Conservation (phyloP, 306 rosid species). For the Cajanus cajan region DNA sequence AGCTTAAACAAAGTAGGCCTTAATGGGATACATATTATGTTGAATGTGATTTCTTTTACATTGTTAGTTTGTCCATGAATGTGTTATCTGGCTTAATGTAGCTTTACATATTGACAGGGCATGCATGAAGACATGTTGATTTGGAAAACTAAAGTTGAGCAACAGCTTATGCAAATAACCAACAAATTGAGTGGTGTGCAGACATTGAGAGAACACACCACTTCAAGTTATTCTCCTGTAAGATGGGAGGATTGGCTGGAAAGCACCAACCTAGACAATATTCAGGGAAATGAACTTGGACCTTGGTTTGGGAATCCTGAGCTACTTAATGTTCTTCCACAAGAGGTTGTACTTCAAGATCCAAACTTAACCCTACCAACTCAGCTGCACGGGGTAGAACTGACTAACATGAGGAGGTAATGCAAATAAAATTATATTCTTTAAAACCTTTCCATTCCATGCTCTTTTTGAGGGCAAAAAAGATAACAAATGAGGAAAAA, state of each 20-base stretch:
- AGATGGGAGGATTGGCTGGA: conserved; percentile 70
- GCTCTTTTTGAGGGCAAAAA: neutral
- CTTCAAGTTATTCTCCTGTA: conserved; percentile 39
- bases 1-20: neutral
- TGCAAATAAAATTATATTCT: neutral
- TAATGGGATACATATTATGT: neutral
- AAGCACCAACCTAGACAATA: conserved; percentile 43
- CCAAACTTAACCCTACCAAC: conserved; percentile 31
- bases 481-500: neutral
- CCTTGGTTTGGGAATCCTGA: conserved; percentile 53
- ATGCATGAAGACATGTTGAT: conserved; percentile 47
- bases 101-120: conserved; percentile 42
- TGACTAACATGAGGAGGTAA: conserved; percentile 45
- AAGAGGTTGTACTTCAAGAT: conserved; percentile 35
- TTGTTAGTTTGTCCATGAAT: neutral
- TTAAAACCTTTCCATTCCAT: neutral
- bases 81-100: neutral
- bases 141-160: conserved; percentile 65
- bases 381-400: conserved; percentile 36
- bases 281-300: conserved; percentile 45
- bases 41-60: neutral
- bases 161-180: conserved; percentile 48
- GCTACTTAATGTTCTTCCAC: conserved; percentile 38
- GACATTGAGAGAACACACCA: conserved; percentile 31
- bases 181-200: conserved; percentile 39